A percentile compares a stretch with the other conserved stretches of the same genome.
These are phyloP conservation scores for Debaryomyces hansenii DNA, from an alignment of 805 yeast genomes.

Conservation along the genomic window DNA sequence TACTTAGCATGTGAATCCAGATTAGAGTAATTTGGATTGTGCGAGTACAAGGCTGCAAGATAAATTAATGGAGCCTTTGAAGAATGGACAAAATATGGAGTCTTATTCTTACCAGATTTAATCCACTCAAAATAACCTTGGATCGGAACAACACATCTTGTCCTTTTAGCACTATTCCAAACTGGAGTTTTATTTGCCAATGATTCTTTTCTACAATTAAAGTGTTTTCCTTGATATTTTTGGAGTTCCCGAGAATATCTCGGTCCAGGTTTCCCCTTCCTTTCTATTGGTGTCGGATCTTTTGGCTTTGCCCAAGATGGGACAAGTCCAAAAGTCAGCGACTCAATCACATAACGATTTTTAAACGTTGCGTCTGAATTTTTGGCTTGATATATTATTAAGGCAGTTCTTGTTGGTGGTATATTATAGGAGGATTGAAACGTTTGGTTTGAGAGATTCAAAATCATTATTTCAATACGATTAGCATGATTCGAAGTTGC, in stretches of 20 bases:
- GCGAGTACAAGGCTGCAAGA: slow-evolving; percentile 53
- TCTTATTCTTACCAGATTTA: slow-evolving; percentile 38
- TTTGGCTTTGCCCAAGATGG: slow-evolving; percentile 64
- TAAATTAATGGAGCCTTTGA: slow-evolving; percentile 54
- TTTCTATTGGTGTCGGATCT: slow-evolving; percentile 26
- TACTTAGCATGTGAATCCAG: slow-evolving; percentile 16
- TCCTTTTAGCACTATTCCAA: slow-evolving; percentile 55
- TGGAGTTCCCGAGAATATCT: slow-evolving; percentile 31
- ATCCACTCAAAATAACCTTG: slow-evolving; percentile 90
- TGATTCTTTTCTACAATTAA: slow-evolving; percentile 76
- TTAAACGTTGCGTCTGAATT: slow-evolving; percentile 5
- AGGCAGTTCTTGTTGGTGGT: slow-evolving; percentile 58
- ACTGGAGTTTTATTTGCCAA: slow-evolving; percentile 46
- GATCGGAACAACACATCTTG: slow-evolving; percentile 74
- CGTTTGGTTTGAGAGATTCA: neutral
- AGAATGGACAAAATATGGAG: slow-evolving; percentile 66
- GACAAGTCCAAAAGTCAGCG: slow-evolving; percentile 80
- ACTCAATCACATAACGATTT: slow-evolving; percentile 30
- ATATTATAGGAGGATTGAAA: slow-evolving; percentile 52
- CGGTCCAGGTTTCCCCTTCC: slow-evolving; percentile 14
- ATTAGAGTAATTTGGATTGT: slow-evolving; percentile 29
- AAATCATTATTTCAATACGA: slow-evolving; percentile 4
- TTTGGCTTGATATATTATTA: slow-evolving; percentile 28
- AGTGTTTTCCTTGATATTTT: slow-evolving; percentile 46
- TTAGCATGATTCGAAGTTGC: neutral